phyloP scores from a whole-genome alignment of 495 filamentous ascomycete genomes.

The Chaetomium cochliodes region DNA sequence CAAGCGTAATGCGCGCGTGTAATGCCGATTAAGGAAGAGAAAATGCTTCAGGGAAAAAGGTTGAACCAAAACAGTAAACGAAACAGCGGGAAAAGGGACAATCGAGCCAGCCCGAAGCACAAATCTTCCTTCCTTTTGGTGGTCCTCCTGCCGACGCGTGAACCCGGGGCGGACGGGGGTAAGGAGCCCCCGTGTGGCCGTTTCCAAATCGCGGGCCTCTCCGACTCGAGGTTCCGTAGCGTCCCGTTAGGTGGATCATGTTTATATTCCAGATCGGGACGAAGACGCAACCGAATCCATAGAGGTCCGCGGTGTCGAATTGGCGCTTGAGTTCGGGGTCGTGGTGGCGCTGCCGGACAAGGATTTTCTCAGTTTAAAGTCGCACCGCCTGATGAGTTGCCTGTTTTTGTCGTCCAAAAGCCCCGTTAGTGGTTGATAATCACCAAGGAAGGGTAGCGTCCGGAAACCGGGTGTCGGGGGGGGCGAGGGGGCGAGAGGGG shows the following conservation, averaged over 20 bases:
- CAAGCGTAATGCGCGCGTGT: not conserved
- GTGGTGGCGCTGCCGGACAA: conserved; percentile 1
- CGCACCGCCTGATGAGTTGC: conserved; percentile 12
- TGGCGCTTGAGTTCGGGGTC: conserved; percentile 6
- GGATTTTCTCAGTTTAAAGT: conserved; percentile 8
- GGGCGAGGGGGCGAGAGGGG: too few relatives aligned
- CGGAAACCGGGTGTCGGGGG: not conserved
- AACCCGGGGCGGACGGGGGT: not conserved
- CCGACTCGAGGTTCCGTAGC: too few relatives aligned
- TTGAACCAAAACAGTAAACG: conserved; percentile 12
- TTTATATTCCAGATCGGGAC: too few relatives aligned
- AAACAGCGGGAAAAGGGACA: conserved; percentile 7
- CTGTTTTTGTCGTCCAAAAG: conserved; percentile 5
- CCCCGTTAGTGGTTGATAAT: conserved; percentile 13
- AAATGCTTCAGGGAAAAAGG: not conserved
- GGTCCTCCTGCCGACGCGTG: not conserved
- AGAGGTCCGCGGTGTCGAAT: conserved; percentile 10
- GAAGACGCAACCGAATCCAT: conserved; percentile 13
- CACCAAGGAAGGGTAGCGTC: not conserved
- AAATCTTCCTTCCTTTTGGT: conserved; percentile 2
- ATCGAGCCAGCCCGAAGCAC: conserved; percentile 1
- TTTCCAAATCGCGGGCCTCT: too few relatives aligned
- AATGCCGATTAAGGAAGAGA: not conserved
- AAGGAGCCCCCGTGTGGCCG: too few relatives aligned
- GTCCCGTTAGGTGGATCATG: too few relatives aligned